Conservation (phyloP, 805 yeast genomes). For the Lipomyces orientalis region DNA sequence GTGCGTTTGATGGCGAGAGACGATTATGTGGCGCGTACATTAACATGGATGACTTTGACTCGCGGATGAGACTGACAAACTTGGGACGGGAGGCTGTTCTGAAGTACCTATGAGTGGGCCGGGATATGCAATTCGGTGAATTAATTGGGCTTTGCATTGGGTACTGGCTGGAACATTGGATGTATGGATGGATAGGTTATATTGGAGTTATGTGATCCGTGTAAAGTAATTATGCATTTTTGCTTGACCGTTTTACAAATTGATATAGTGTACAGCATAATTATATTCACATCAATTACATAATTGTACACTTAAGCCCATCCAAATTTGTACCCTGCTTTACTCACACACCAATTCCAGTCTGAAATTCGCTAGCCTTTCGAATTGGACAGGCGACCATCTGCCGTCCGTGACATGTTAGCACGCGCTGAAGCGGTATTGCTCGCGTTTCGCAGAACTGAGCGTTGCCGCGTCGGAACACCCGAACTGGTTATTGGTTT, state of each 20-base stretch:
- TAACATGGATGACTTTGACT: conserved; percentile 68
- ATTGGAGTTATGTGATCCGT: background rate
- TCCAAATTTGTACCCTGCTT: background rate
- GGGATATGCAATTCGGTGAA: background rate
- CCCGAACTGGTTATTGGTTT: background rate
- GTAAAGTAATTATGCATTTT: background rate
- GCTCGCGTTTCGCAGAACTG: conserved; percentile 13
- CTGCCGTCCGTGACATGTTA: background rate
- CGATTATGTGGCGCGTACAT: conserved; percentile 76
- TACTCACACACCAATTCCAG: background rate
- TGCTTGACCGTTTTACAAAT: background rate
- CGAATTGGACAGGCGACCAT: background rate
- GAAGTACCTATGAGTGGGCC: conserved; percentile 10
- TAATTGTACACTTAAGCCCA: background rate
- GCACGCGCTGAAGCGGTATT: background rate
- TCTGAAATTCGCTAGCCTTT: background rate
- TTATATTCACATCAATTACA: background rate
- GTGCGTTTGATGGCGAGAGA: conserved; percentile 68
- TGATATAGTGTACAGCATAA: background rate
- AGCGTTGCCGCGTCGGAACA: conserved; percentile 2
- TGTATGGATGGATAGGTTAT: background rate
- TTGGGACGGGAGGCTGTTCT: conserved; percentile 54
- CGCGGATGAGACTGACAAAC: conserved; percentile 53
- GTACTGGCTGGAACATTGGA: background rate
- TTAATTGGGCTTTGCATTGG: background rate